Conservation (phyloP, 106 monocot species). For the Dendrobium officinale region DNA sequence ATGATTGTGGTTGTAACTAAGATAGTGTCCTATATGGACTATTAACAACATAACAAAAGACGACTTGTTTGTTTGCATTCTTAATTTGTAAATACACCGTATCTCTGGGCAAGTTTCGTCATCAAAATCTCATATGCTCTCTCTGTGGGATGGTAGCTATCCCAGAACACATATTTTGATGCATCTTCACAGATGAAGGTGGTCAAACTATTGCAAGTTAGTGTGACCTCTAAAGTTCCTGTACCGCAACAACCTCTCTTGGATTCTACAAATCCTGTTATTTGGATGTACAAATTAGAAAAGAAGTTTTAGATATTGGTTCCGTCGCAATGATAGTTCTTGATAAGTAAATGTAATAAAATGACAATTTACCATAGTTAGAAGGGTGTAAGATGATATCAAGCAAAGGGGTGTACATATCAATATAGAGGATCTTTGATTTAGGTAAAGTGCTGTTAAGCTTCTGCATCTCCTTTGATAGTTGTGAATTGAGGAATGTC, state of each 20-base stretch:
- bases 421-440: slow-evolving; percentile 27
- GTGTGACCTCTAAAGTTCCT: slow-evolving; percentile 24
- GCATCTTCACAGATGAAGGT: slow-evolving; percentile 24
- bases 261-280: slow-evolving; percentile 31
- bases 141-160: slow-evolving; percentile 42
- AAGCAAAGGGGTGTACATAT: slow-evolving; percentile 35
- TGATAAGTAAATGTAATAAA: not conserved
- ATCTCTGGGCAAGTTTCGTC: slow-evolving; percentile 13
- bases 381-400: slow-evolving; percentile 36
- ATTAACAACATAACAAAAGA: not conserved
- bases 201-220: slow-evolving; percentile 29
- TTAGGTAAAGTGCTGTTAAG: slow-evolving; percentile 17
- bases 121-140: slow-evolving; percentile 27
- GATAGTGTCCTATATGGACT: not conserved
- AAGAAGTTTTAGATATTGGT: not conserved
- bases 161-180: slow-evolving; percentile 41
- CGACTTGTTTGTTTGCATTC: not conserved
- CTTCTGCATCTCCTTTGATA: slow-evolving; percentile 21
- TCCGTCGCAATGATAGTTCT: not conserved
- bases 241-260: slow-evolving; percentile 47
- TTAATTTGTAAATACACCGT: slow-evolving; percentile 8
- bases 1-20: not conserved
- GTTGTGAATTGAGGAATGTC: slow-evolving; percentile 24
- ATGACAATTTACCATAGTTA: slow-evolving; percentile 40
- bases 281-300: not conserved